Percentiles rank a stretch among this genome's conserved stretches.
phyloP scores from a whole-genome alignment of 345 rosid species.

The Eucalyptus sp. region DNA sequence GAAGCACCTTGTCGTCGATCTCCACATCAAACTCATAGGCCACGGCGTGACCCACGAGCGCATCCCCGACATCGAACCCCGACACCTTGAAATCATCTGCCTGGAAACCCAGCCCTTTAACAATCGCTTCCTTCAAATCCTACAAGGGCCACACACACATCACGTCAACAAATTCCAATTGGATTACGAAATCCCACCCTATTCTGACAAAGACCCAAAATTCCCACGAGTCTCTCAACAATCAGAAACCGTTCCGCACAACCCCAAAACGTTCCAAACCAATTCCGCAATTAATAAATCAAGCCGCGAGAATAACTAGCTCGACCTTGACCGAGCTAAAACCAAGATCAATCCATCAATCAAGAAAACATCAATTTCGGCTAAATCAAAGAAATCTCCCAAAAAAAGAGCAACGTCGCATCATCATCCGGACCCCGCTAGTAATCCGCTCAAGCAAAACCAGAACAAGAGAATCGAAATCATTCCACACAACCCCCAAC shows the following conservation, averaged over 20 bases:
- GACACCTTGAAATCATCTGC: conserved; percentile 64
- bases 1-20: conserved; percentile 53
- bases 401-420: not conserved
- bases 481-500: no score
- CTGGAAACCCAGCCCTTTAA: conserved; percentile 74
- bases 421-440: not conserved
- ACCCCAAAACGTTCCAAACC: not conserved
- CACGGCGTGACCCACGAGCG: conserved; percentile 74
- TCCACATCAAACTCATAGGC: conserved; percentile 78
- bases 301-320: not conserved
- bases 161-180: not conserved
- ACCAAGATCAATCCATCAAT: not conserved
- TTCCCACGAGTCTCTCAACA: not conserved
- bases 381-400: not conserved
- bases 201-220: not conserved
- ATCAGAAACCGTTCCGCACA: not conserved
- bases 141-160: not conserved
- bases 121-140: conserved; percentile 91
- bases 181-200: not conserved
- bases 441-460: not conserved
- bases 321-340: not conserved
- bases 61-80: conserved; percentile 74
- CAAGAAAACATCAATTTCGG: not conserved
- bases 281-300: not conserved
- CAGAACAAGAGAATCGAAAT: no score